Conservation (phyloP, 2,329 filamentous ascomycete species). For the Zymoseptoria passerinii region DNA sequence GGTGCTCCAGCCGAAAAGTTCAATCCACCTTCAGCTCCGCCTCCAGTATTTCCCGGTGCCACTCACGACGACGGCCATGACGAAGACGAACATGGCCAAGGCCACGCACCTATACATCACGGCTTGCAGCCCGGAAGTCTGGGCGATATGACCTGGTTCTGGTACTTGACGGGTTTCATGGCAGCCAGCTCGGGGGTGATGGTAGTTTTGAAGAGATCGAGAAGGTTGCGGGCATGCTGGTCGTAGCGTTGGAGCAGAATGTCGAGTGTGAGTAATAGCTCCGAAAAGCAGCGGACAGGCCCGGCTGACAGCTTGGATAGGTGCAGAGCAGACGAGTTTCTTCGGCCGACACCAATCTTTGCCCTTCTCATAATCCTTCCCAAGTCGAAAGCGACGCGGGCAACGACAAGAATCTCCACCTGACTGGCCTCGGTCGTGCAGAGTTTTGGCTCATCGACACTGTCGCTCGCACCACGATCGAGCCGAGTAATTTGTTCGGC, state of each 20-base stretch:
- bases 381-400: no score
- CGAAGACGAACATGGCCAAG: background rate
- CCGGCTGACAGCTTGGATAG: no score
- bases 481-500: background rate
- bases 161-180: constrained; percentile 3
- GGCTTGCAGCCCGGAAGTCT: background rate
- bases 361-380: no score
- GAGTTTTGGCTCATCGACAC: background rate
- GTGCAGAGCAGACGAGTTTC: no score
- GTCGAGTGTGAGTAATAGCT: no score
- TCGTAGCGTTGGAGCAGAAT: background rate
- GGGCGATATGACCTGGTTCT: constrained; percentile 5
- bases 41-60: background rate
- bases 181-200: background rate
- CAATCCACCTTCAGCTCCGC: background rate
- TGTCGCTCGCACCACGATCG: background rate
- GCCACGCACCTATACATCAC: background rate
- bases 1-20: background rate
- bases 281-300: no score
- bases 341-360: no score
- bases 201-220: background rate
- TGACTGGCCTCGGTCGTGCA: background rate
- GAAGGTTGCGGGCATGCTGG: background rate
- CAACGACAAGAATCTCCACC: background rate
- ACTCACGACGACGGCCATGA: background rate